phyloP scores from a whole-genome alignment of 768 basidiomycete genomes.

The Agaricus blazei region DNA sequence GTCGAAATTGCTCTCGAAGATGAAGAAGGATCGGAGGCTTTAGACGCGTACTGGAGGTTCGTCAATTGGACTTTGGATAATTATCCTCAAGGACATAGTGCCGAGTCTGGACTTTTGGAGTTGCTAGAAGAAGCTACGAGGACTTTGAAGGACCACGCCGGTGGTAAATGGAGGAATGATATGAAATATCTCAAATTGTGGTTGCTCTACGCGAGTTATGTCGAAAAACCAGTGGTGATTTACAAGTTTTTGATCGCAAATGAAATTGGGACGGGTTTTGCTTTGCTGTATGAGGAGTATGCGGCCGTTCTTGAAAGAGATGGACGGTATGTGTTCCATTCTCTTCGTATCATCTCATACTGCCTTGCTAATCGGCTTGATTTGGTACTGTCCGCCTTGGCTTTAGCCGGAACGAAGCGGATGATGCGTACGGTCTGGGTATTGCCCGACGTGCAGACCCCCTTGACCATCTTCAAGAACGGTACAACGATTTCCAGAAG shows the following conservation, averaged over 20 bases:
- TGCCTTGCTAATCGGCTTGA: conserved; percentile 4
- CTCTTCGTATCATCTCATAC: neutral
- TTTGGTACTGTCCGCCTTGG: neutral
- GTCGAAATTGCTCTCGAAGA: conserved; percentile 77
- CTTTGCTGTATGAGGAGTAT: conserved; percentile 89
- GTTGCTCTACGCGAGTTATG: conserved; percentile 89
- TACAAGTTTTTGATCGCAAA: conserved; percentile 88
- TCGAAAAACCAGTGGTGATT: conserved; percentile 85
- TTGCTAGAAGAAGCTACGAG: conserved; percentile 90
- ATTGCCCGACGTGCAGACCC: conserved; percentile 81
- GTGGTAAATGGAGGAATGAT: conserved; percentile 71
- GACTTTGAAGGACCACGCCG: conserved; percentile 71
- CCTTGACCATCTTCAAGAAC: conserved; percentile 69
- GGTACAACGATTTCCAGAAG: conserved; percentile 85
- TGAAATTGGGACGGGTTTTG: conserved; percentile 80
- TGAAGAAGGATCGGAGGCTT: conserved; percentile 64
- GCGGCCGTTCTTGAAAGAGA: conserved; percentile 80
- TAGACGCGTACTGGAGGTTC: conserved; percentile 83
- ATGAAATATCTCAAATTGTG: conserved; percentile 89
- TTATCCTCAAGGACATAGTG: conserved; percentile 89
- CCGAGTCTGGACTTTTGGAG: conserved; percentile 87
- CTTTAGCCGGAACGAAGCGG: conserved; percentile 79
- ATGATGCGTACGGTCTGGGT: conserved; percentile 82
- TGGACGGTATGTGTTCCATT: conserved; percentile 51
- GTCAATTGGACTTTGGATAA: conserved; percentile 93